These are phyloP conservation scores for Mycena pura DNA, from an alignment of 768 basidiomycete genomes.

Conservation along the genomic window DNA sequence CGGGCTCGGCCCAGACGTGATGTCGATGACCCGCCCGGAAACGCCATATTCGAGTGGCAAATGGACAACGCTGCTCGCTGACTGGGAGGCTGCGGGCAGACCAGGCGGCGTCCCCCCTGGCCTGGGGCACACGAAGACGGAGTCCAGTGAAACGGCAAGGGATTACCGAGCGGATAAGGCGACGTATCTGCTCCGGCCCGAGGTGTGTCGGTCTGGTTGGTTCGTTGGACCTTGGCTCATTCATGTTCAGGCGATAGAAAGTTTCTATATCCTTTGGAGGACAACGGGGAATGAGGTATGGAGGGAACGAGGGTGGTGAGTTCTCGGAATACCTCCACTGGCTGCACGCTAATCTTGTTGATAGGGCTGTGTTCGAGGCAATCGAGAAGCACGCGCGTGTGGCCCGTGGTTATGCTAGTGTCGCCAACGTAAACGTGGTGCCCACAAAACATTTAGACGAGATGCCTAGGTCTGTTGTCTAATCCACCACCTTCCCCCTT, in stretches of 20 bases:
- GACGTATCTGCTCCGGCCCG: constrained; percentile 54
- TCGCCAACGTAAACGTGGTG: constrained; percentile 43
- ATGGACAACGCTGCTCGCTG: constrained; percentile 48
- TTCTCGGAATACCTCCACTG: neutral
- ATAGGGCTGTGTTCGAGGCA: constrained; percentile 49
- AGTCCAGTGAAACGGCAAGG: constrained; percentile 27
- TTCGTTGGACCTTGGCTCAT: neutral
- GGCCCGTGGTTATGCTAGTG: constrained; percentile 53
- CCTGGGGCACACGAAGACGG: constrained; percentile 31
- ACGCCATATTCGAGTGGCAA: constrained; percentile 25
- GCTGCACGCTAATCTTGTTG: neutral
- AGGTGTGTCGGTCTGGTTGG: constrained; percentile 42
- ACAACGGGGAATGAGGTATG: constrained; percentile 57
- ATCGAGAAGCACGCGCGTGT: constrained; percentile 56
- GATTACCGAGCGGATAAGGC: constrained; percentile 47
- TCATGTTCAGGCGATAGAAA: constrained; percentile 52
- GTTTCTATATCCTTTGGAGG: constrained; percentile 60
- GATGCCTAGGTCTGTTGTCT: constrained; percentile 57
- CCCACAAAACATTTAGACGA: constrained; percentile 45
- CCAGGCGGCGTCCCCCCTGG: constrained; percentile 43
- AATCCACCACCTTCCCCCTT: neutral
- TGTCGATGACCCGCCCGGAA: constrained; percentile 39
- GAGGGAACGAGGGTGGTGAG: constrained; percentile 59
- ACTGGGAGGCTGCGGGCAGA: constrained; percentile 51
- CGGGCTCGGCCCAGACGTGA: constrained; percentile 68